These are phyloP conservation scores for Myriosclerotinia curreyana DNA, from an alignment of 2,329 filamentous ascomycete species.

Conservation along the genomic window DNA sequence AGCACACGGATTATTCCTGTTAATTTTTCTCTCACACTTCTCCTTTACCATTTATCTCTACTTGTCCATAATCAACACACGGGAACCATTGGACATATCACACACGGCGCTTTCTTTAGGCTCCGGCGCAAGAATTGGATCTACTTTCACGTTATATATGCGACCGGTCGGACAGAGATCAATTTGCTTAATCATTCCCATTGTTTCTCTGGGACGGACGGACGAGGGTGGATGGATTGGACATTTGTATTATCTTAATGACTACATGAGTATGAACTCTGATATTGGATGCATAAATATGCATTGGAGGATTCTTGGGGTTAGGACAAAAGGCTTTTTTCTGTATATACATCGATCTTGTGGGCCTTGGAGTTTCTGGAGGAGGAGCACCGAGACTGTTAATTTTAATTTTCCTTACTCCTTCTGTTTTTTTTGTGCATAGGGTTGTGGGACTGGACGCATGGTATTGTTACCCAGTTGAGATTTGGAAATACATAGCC, in stretches of 20 bases:
- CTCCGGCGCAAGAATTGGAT: constrained; percentile 1
- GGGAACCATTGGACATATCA: constrained; percentile 9
- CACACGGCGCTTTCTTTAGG: neutral
- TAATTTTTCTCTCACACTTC: neutral
- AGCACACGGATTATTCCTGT: neutral
- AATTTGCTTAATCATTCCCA: neutral
- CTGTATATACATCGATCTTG: neutral
- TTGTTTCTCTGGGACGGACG: neutral
- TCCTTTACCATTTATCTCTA: neutral
- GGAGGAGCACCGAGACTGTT: neutral
- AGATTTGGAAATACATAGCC: neutral
- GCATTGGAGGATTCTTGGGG: neutral
- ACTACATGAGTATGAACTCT: constrained; percentile 4
- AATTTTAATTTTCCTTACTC: neutral
- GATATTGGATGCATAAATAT: constrained; percentile 4
- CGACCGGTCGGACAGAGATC: neutral
- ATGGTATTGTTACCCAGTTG: neutral
- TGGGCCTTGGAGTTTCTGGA: constrained; percentile 1
- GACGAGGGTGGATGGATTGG: neutral
- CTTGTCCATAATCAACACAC: constrained; percentile 15
- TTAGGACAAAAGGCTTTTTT: neutral
- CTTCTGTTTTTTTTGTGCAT: neutral
- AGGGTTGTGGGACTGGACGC: neutral
- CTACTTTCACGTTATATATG: constrained; percentile 4
- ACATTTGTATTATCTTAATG: constrained; percentile 2